Percentiles rank a stretch among this genome's conserved stretches.
Evolutionary conservation across 1,139 yeast genomes (phyloP).

Genomic region (Wickerhamiella pararugosa): DNA sequence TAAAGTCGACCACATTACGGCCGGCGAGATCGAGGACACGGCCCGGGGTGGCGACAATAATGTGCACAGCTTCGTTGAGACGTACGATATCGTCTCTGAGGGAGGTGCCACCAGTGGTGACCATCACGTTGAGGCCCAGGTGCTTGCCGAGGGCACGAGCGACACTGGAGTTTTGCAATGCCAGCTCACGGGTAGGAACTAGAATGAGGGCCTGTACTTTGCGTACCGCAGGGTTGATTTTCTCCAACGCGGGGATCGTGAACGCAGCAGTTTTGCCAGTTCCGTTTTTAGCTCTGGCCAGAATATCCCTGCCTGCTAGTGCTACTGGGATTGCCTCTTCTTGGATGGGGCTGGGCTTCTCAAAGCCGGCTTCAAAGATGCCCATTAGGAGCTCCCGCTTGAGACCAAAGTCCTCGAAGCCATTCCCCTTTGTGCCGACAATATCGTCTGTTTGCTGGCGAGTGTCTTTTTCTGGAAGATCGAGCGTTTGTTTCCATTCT

Average conservation of each 20-base stretch:
- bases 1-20: slow-evolving; percentile 72
- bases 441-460: slow-evolving; percentile 98
- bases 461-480: slow-evolving; percentile 67
- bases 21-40: slow-evolving; percentile 90
- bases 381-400: slow-evolving; percentile 95
- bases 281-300: slow-evolving; percentile 97
- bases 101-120: slow-evolving; percentile 96
- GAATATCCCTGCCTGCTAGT: slow-evolving; percentile 83
- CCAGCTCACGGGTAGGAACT: slow-evolving; percentile 90
- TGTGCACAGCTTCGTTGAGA: slow-evolving; percentile 81
- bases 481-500: slow-evolving; percentile 60
- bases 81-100: slow-evolving; percentile 88
- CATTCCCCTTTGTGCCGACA: slow-evolving; percentile 73
- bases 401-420: slow-evolving; percentile 83
- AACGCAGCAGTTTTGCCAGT: slow-evolving; percentile 98
- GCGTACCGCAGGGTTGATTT: slow-evolving; percentile 65
- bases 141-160: slow-evolving; percentile 96
- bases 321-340: slow-evolving; percentile 97
- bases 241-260: slow-evolving; percentile 74
- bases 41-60: slow-evolving; percentile 91
- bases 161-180: slow-evolving; percentile 94
- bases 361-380: slow-evolving; percentile 96
- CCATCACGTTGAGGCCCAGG: slow-evolving; percentile 87
- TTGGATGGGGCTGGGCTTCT: slow-evolving; percentile 95
- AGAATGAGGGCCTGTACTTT: slow-evolving; percentile 80